Percentiles rank a stretch among this genome's conserved stretches.
phyloP scores from a whole-genome alignment of 2,329 filamentous ascomycete genomes.

The Apiospora malaysiana region DNA sequence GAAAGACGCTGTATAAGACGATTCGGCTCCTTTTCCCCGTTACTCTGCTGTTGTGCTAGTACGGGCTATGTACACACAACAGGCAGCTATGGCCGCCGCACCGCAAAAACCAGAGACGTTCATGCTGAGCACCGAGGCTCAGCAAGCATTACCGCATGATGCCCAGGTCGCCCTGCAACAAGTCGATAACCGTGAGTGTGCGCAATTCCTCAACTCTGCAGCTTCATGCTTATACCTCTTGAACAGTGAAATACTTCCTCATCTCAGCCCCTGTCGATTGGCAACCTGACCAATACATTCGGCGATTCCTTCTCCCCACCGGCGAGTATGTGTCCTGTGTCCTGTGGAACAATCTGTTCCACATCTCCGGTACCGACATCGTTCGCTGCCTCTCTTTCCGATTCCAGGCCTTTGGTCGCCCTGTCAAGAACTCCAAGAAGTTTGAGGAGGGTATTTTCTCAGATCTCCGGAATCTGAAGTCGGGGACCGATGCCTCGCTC shows the following conservation, averaged over 20 bases:
- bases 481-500: constrained; percentile 94
- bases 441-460: constrained; percentile 99
- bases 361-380: constrained; percentile 98
- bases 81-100: constrained; percentile 80
- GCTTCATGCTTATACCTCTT: constrained; percentile 30
- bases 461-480: constrained; percentile 96
- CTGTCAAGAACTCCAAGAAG: constrained; percentile 99
- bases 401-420: constrained; percentile 97
- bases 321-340: constrained; percentile 99
- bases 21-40: constrained; percentile 15
- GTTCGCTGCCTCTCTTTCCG: constrained; percentile 97
- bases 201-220: not conserved
- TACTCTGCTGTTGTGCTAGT: constrained; percentile 34
- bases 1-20: constrained; percentile 25
- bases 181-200: constrained; percentile 81
- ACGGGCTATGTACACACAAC: constrained; percentile 76
- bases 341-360: constrained; percentile 98
- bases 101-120: constrained; percentile 98
- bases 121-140: constrained; percentile 95
- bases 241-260: constrained; percentile 96
- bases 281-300: constrained; percentile 95
- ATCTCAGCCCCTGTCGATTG: constrained; percentile 98
- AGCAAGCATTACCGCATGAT: constrained; percentile 94
- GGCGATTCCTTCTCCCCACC: constrained; percentile 91
- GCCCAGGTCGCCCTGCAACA: constrained; percentile 97